Conservation (phyloP, 169 alveolate genomes). For the Neospora caninum region DNA sequence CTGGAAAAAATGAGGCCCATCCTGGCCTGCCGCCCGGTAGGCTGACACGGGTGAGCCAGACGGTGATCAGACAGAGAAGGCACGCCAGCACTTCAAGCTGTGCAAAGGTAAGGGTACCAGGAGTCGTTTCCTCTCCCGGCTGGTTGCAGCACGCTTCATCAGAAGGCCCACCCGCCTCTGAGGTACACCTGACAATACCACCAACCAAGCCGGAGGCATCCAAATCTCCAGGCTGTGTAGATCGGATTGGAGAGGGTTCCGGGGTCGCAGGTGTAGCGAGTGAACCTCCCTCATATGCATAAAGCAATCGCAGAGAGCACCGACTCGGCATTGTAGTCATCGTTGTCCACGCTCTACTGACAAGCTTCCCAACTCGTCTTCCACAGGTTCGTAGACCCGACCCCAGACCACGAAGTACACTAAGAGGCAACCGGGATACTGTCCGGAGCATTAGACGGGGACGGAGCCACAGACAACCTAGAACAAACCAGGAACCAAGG, state of each 20-base stretch:
- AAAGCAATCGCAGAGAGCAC: too few species aligned
- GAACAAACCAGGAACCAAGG: conserved; percentile 29
- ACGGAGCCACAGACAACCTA: conserved; percentile 53
- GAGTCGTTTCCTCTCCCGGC: background rate
- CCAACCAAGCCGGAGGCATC: background rate
- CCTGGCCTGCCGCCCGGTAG: background rate
- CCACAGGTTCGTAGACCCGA: background rate
- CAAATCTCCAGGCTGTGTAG: background rate
- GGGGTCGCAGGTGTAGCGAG: too few species aligned
- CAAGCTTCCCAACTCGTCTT: too few species aligned
- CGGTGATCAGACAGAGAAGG: background rate
- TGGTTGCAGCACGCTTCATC: background rate
- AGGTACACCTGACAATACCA: background rate
- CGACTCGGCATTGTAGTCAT: too few species aligned
- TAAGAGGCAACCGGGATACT: background rate
- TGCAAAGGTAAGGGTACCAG: background rate
- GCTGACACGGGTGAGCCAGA: conserved; percentile 13
- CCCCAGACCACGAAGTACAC: background rate
- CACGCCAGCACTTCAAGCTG: background rate
- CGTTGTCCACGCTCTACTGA: too few species aligned
- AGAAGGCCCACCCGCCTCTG: background rate
- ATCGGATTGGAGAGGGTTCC: too few species aligned
- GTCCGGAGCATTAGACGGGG: background rate
- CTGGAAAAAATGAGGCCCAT: background rate
- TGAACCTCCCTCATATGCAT: too few species aligned